phyloP scores from a whole-genome alignment of 768 basidiomycete species.

The Rhizopogon vinicolor region DNA sequence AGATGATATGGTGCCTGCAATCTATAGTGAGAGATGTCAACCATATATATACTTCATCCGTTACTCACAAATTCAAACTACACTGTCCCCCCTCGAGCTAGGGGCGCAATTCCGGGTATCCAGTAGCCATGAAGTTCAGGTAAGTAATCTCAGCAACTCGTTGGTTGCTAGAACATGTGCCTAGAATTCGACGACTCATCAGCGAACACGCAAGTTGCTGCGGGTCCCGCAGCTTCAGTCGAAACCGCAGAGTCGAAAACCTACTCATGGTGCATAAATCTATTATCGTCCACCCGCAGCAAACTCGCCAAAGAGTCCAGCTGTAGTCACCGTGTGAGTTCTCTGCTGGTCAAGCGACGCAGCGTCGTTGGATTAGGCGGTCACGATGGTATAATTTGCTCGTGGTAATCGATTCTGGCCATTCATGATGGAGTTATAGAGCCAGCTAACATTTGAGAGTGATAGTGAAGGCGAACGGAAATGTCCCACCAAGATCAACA shows the following conservation, averaged over 20 bases:
- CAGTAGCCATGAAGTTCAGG: slow-evolving; percentile 33
- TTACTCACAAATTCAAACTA: slow-evolving; percentile 23
- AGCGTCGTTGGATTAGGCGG: slow-evolving; percentile 44
- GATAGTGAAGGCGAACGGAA: slow-evolving; percentile 44
- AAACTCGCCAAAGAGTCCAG: slow-evolving; percentile 1
- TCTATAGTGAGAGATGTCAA: too few species aligned
- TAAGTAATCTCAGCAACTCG: slow-evolving; percentile 35
- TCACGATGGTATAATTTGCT: slow-evolving; percentile 39
- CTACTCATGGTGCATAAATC: slow-evolving; percentile 51
- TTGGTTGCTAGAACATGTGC: slow-evolving; percentile 22
- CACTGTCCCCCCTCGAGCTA: slow-evolving; percentile 47
- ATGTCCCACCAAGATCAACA: slow-evolving; percentile 49
- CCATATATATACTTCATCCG: too few species aligned
- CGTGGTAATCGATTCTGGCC: slow-evolving; percentile 42
- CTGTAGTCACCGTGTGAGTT: slow-evolving; percentile 12
- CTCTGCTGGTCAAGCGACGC: slow-evolving; percentile 32
- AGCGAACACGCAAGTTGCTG: not conserved
- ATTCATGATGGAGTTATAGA: slow-evolving; percentile 39
- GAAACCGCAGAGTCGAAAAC: slow-evolving; percentile 49
- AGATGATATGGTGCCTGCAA: too few species aligned
- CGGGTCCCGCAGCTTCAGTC: slow-evolving; percentile 49
- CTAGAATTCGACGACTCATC: not conserved
- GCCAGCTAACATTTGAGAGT: slow-evolving; percentile 50
- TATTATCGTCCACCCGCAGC: slow-evolving; percentile 7
- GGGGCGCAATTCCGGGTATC: slow-evolving; percentile 56